phyloP scores from a whole-genome alignment of 768 basidiomycete species.

The Hirschioporus abietinus region DNA sequence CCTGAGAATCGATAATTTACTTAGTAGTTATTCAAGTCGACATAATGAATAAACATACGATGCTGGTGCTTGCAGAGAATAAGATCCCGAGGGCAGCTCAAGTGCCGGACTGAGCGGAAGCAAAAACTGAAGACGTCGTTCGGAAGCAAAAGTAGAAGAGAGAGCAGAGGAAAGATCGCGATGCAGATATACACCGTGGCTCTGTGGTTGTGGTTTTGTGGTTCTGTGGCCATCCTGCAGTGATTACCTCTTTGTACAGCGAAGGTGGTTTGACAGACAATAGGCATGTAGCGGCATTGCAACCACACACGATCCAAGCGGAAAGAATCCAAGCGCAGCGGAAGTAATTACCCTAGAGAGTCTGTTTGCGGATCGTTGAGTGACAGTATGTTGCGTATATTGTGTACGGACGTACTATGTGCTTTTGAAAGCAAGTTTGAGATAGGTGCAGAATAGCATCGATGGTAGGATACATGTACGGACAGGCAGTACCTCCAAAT shows the following conservation, averaged over 20 bases:
- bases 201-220: background rate
- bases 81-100: background rate
- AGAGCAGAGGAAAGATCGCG: background rate
- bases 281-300: too few relatives aligned
- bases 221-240: background rate
- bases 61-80: background rate
- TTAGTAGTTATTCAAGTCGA: background rate
- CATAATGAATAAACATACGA: background rate
- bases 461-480: too few relatives aligned
- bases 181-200: background rate
- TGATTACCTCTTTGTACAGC: background rate
- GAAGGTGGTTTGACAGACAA: too few relatives aligned
- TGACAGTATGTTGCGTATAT: too few relatives aligned
- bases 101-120: background rate
- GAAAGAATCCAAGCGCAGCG: too few relatives aligned
- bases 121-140: background rate
- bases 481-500: too few relatives aligned
- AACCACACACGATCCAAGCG: too few relatives aligned
- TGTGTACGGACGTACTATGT: too few relatives aligned
- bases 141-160: background rate
- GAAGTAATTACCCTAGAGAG: too few relatives aligned
- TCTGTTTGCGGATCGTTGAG: too few relatives aligned
- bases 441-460: too few relatives aligned
- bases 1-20: background rate
- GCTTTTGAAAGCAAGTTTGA: too few relatives aligned